phyloP scores from a whole-genome alignment of 305 asterid species.

The Monarda citriodora region DNA sequence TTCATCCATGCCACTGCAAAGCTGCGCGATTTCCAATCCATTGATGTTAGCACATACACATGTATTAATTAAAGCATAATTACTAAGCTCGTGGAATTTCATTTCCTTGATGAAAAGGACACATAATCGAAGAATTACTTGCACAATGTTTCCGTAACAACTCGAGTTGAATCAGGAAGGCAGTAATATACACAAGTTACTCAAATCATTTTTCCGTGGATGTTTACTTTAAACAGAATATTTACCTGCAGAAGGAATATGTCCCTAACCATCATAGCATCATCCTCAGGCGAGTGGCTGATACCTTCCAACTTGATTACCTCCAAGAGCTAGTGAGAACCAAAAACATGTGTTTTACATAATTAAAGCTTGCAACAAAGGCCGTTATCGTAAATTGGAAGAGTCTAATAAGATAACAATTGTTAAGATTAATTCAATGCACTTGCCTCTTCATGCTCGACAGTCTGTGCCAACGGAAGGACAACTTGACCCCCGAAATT shows the following conservation, averaged over 20 bases:
- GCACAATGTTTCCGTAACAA: neutral
- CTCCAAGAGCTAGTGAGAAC: slow-evolving; percentile 71
- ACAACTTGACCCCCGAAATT: slow-evolving; percentile 87
- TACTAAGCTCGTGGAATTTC: neutral
- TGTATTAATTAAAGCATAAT: neutral
- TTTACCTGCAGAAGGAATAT: slow-evolving; percentile 87
- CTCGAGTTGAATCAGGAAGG: neutral
- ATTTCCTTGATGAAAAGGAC: neutral
- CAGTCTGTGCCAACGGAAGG: slow-evolving; percentile 89
- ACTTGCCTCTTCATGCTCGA: slow-evolving; percentile 97
- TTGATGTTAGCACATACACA: neutral
- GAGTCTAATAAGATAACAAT: neutral
- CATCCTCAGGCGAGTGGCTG: slow-evolving; percentile 77
- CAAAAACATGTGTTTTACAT: slow-evolving; percentile 4
- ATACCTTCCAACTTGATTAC: slow-evolving; percentile 88
- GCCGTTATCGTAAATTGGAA: neutral
- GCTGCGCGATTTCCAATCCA: slow-evolving; percentile 37
- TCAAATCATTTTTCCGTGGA: neutral
- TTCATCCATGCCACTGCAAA: slow-evolving; percentile 95
- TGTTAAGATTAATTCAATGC: neutral
- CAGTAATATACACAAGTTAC: neutral
- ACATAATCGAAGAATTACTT: neutral
- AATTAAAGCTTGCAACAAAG: slow-evolving; percentile 5
- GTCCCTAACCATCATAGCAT: slow-evolving; percentile 79
- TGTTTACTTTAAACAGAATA: slow-evolving; percentile 1